Conservation (phyloP, 331 rosid species). For the Phaseolus coccineus region DNA sequence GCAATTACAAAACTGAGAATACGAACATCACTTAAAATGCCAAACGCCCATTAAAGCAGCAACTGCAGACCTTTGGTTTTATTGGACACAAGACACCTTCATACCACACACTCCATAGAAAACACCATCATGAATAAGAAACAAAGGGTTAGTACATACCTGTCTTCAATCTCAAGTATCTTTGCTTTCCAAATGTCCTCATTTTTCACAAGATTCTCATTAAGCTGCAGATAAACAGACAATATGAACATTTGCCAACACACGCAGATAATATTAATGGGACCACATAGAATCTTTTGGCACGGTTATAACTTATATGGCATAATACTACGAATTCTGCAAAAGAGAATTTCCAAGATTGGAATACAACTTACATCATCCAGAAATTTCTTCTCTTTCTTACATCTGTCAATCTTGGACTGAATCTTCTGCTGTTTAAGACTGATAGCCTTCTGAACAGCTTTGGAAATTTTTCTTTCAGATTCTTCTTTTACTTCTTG, state of each 20-base stretch:
- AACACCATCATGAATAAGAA: constrained; percentile 8
- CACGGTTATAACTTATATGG: constrained; percentile 36
- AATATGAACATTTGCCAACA: constrained; percentile 11
- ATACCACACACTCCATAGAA: constrained; percentile 12
- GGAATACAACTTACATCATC: constrained; percentile 68
- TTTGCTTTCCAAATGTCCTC: constrained; percentile 83
- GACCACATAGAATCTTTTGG: not conserved
- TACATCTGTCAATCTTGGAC: constrained; percentile 75
- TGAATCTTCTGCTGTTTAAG: constrained; percentile 82
- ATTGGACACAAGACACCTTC: constrained; percentile 15
- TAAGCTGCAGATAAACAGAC: constrained; percentile 67
- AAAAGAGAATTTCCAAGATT: constrained; percentile 10
- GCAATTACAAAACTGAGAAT: constrained; percentile 27
- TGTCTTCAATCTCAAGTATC: constrained; percentile 72
- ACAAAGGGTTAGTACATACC: constrained; percentile 52
- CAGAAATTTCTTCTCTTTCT: constrained; percentile 82
- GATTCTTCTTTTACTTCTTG: constrained; percentile 89
- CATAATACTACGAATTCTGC: constrained; percentile 5
- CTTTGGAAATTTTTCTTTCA: constrained; percentile 69
- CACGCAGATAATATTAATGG: no score
- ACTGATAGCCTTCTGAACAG: constrained; percentile 73
- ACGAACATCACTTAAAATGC: constrained; percentile 23
- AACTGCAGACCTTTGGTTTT: constrained; percentile 25
- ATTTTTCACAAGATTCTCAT: constrained; percentile 85
- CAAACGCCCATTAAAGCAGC: constrained; percentile 22